Conservation (phyloP, 2,329 filamentous ascomycete species). For the Dothidotthia symphoricarpi region DNA sequence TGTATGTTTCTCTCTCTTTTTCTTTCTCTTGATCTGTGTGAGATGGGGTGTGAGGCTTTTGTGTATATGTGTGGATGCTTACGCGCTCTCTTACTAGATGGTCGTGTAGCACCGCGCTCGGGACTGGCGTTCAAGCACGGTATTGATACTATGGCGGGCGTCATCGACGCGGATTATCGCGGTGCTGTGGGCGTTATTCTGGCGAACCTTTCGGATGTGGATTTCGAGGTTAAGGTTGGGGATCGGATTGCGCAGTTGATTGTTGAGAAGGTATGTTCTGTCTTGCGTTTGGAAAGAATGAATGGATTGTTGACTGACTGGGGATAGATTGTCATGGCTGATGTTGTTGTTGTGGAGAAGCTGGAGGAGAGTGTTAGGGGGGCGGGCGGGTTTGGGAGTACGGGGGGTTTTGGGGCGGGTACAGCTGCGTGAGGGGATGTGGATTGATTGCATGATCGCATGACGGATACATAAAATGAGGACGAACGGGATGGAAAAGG, state of each 20-base stretch:
- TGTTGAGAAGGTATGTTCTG: conserved; percentile 66
- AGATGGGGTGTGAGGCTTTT: too few relatives aligned
- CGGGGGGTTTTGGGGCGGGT: conserved; percentile 36
- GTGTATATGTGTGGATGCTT: too few relatives aligned
- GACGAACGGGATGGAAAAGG: too few relatives aligned
- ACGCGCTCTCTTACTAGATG: conserved; percentile 56
- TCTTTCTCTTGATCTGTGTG: not conserved
- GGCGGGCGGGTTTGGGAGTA: conserved; percentile 61
- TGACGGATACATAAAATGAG: not conserved
- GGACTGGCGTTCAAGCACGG: conserved; percentile 90
- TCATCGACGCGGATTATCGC: conserved; percentile 96
- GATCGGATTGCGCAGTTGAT: conserved; percentile 93
- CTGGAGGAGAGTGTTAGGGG: conserved; percentile 88
- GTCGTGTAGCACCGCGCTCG: conserved; percentile 85
- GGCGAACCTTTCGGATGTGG: conserved; percentile 83
- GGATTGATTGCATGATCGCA: conserved; percentile 13
- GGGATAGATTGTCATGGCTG: conserved; percentile 77
- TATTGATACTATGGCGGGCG: conserved; percentile 92
- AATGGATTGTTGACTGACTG: conserved; percentile 6
- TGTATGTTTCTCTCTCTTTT: conserved; percentile 57
- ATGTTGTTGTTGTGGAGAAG: conserved; percentile 83
- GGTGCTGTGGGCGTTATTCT: conserved; percentile 91
- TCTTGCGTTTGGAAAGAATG: conserved; percentile 3
- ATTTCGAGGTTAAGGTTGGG: conserved; percentile 78
- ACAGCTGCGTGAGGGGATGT: not conserved